Evolutionary conservation across 306 rosid genomes (phyloP), one percentile per base, ranked within the genome.

Genomic region (Oxytropis ochrocephala): DNA sequence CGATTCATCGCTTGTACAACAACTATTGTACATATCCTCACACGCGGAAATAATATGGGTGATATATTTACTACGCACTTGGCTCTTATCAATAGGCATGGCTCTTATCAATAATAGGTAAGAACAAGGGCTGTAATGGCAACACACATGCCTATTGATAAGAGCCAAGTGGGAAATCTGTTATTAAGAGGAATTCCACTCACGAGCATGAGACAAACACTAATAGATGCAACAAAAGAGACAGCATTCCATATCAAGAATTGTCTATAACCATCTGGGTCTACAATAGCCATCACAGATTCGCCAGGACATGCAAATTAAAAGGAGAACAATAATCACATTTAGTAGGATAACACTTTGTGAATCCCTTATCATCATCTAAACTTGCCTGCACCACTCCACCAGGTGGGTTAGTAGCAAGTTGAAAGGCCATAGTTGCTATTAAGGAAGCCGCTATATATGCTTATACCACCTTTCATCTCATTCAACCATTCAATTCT

Each of bases 241-340:
- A 47, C 0, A 6, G 76, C 60, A n/a, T 72, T 72, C 17, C 1
- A 59, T 0, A n/a, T 0, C 9, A 72, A 39, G 61, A 72, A 72
- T 0, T 0, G 0, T 2, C 0, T 0, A 17, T 42, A 70, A 0
- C 0, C 1, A 0, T 4, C 1, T 36, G 14, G 11, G 8, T 10
- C 1, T 11, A 29, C 2, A 29, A 4, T 0, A 30, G 10, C 51
- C 3, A 72, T 21, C 0, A 72, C 17, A 3, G 77, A 27, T 46
- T 46, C 27, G 5, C 76, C 67, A 1, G 68, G 67, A 8, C 39
- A 35, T 30, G 33, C 4, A 30, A 5, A 2, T n/a, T n/a, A n/a
- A n/a, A n/a, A n/a, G n/a, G n/a, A n/a, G n/a, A n/a, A n/a, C n/a
- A n/a, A n/a, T n/a, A n/a, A n/a, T n/a, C n/a, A n/a, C n/a, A n/a